Base-by-base conservation (phyloP, 495 filamentous ascomycete genomes). In the Xylaria telfairii region DNA sequence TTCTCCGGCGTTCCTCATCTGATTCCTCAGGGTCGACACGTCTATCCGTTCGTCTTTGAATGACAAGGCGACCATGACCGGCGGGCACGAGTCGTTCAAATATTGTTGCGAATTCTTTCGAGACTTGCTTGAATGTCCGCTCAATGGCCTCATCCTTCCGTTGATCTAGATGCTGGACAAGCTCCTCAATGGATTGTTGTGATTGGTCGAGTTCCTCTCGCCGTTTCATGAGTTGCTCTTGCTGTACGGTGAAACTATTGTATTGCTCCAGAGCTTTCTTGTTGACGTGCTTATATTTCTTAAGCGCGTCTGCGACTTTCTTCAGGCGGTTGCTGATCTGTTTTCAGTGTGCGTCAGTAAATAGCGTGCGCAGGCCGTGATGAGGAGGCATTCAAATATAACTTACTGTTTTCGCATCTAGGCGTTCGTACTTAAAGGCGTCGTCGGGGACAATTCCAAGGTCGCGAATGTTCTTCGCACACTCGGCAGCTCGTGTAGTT, bases 241-340 rank as follows among this genome's bases (percentile, higher is more conserved):
- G 91, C 79, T 98, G 93, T 67, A 90, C 92, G 24, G 95, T 98
- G 81, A 98, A 98, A 81, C 90, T 96, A 82, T 94, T 95, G 85
- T 98, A 98, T 80, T 99, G 96, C 80, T 99, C 96, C 72, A 98
- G 97, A 0, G 96, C 96, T 80, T 99, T 99, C 83, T 98, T 99
- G 87, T 99, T 99, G 77, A 99, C 93, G 75, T 97, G 93, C 42
- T 92, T 92, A 83, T 95, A 98, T 77, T 98, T 97, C 82, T 98
- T 98, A 53, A 99, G 85, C 0, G 91, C 88, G 69, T 97, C 93
- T 75, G 97, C 97, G 79, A 95, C 93, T 78, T 96, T 97, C 80
- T 96, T 92, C 9, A 99, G 89, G 28, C 91, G 91, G 74, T 91
- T 90, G n/a, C 93, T 90, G 30, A 97, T 90, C 87, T 91, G 73